Evolutionary conservation across 192 early-diverging fungal species (phyloP).

Genomic region (Coemansia erecta): DNA sequence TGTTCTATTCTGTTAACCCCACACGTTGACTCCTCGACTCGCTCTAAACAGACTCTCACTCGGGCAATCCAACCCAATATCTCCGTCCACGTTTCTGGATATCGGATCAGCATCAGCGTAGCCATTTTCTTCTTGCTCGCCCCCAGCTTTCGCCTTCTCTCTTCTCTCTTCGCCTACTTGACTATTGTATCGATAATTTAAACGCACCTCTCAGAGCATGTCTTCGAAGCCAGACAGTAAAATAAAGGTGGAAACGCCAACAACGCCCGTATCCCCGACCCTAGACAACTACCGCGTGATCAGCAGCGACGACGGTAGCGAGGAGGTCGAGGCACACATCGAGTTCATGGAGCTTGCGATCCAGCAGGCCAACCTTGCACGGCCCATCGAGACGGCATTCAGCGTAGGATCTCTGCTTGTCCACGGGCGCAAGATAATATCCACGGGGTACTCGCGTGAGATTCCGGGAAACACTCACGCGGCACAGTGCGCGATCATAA

Average conservation of each 20-base stretch:
- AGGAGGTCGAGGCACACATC: slow-evolving; percentile 55
- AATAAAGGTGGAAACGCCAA: neutral
- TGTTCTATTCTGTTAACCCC: too few species aligned
- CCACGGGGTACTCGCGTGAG: slow-evolving; percentile 90
- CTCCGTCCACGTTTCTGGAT: too few species aligned
- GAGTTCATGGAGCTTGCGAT: slow-evolving; percentile 82
- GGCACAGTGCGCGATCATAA: slow-evolving; percentile 83
- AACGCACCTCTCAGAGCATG: too few species aligned
- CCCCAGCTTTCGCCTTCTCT: too few species aligned
- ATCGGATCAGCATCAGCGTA: too few species aligned
- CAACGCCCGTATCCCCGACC: slow-evolving; percentile 1
- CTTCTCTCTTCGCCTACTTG: neutral
- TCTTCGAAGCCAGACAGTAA: too few species aligned
- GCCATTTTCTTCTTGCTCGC: too few species aligned
- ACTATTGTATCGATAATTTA: slow-evolving; percentile 8
- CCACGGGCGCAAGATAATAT: slow-evolving; percentile 58
- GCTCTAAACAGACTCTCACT: too few species aligned
- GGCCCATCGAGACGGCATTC: slow-evolving; percentile 79
- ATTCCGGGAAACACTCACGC: slow-evolving; percentile 96
- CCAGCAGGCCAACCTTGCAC: slow-evolving; percentile 73
- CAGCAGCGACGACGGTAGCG: slow-evolving; percentile 31
- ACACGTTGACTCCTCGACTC: too few species aligned
- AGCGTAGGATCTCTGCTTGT: slow-evolving; percentile 88
- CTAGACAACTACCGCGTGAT: slow-evolving; percentile 35
- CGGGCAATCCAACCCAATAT: too few species aligned